Percentiles rank a stretch among this genome's conserved stretches.
These are phyloP conservation scores for Vanrija sp. DNA, from an alignment of 1,284 basidiomycete genomes.

Conservation along the genomic window DNA sequence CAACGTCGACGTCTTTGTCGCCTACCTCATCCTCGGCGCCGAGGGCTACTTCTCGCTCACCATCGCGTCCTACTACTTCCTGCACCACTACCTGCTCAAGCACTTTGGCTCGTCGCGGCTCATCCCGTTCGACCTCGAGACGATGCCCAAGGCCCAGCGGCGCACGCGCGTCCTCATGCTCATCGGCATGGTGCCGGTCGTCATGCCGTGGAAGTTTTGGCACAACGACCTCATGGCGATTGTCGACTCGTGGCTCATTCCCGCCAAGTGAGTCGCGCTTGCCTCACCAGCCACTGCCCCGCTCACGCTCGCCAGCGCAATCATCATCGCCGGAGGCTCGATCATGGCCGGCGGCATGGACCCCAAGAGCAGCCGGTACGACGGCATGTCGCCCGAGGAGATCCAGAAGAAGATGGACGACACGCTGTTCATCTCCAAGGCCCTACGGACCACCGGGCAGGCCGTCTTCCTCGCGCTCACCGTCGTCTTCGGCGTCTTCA, in stretches of 20 bases:
- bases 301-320: conserved; percentile 11
- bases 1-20: conserved; percentile 17
- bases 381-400: background rate
- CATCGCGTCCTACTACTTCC: conserved; percentile 18
- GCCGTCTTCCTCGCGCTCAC: conserved; percentile 32
- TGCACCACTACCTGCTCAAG: conserved; percentile 13
- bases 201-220: conserved; percentile 14
- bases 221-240: conserved; percentile 7
- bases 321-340: conserved; percentile 34
- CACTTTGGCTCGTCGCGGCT: conserved; percentile 10
- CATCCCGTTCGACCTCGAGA: background rate
- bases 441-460: conserved; percentile 25
- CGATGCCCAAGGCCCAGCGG: background rate
- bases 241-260: conserved; percentile 20
- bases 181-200: background rate
- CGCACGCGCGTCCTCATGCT: background rate
- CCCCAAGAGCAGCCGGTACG: background rate
- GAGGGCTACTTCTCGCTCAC: conserved; percentile 35
- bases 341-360: conserved; percentile 7
- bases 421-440: conserved; percentile 10
- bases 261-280: conserved; percentile 10
- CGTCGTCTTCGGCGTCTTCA: conserved; percentile 17
- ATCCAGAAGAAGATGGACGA: background rate
- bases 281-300: background rate
- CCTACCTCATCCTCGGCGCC: conserved; percentile 28